Evolutionary conservation across 805 yeast species (phyloP).

Genomic region (Saccharomycopsis fibuligera): DNA sequence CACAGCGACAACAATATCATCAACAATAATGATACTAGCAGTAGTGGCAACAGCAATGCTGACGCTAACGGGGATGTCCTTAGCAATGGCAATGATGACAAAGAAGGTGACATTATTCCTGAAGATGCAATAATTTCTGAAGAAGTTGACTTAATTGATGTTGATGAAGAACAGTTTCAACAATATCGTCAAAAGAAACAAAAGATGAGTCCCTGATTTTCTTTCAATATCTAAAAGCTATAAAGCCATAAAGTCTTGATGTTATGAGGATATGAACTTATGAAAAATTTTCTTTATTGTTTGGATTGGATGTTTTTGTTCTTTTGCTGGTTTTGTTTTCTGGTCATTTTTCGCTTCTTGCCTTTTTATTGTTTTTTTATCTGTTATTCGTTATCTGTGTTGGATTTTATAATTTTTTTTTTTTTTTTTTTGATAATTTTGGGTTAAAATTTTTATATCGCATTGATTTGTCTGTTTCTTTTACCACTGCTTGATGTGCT

Average conservation of each 20-base stretch:
- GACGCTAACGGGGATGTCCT: no score
- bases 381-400: not conserved
- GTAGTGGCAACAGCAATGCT: not conserved
- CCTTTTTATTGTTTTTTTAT: not conserved
- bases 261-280: no score
- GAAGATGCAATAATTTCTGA: not conserved
- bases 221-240: not conserved
- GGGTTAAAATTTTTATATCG: no score
- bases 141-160: slow-evolving; percentile 2
- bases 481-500: no score
- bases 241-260: no score
- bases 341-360: not conserved
- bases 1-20: no score
- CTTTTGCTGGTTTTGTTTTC: not conserved
- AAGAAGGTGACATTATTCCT: not conserved
- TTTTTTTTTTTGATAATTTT: no score
- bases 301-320: not conserved
- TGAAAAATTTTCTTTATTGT: not conserved
- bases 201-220: not conserved
- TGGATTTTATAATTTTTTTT: no score
- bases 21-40: no score
- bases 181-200: not conserved
- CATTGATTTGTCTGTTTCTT: no score
- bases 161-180: slow-evolving; percentile 1
- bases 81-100: not conserved